Evolutionary conservation across 2,329 filamentous ascomycete species (phyloP).

Genomic region (Monosporascus cannonballus): DNA sequence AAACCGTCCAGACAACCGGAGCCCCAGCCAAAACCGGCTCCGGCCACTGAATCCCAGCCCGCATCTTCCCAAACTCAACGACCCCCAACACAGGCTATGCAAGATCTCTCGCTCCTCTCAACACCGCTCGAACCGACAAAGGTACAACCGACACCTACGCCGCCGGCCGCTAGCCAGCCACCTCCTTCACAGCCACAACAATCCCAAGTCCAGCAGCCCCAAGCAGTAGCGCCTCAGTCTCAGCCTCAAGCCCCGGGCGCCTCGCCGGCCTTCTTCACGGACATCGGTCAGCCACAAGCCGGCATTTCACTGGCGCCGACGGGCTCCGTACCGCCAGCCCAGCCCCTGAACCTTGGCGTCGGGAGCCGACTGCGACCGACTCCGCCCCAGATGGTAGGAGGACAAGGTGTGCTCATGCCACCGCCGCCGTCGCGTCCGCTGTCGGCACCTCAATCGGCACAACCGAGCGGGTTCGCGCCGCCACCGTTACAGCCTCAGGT

Average conservation of each 20-base stretch:
- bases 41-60: constrained; percentile 53
- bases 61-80: constrained; percentile 24
- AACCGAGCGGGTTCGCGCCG: constrained; percentile 65
- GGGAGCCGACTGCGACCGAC: constrained; percentile 61
- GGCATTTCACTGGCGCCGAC: constrained; percentile 31
- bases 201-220: constrained; percentile 22
- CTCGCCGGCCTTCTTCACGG: constrained; percentile 52
- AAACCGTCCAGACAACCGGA: constrained; percentile 65
- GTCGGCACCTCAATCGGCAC: constrained; percentile 79
- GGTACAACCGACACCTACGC: constrained; percentile 25
- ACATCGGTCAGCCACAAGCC: constrained; percentile 40
- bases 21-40: constrained; percentile 37
- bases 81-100: constrained; percentile 34
- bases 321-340: constrained; percentile 34
- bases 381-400: constrained; percentile 57
- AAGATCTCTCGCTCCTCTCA: constrained; percentile 48
- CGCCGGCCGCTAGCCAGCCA: constrained; percentile 26
- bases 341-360: constrained; percentile 38
- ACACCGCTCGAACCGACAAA: constrained; percentile 48
- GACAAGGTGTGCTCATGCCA: constrained; percentile 59
- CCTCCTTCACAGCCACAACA: constrained; percentile 25
- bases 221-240: constrained; percentile 28
- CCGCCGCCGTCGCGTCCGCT: constrained; percentile 75
- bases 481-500: constrained; percentile 77
- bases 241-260: constrained; percentile 44